Evolutionary conservation across 73 alveolate species (phyloP).

Genomic region (Paraurostyla sp.): DNA sequence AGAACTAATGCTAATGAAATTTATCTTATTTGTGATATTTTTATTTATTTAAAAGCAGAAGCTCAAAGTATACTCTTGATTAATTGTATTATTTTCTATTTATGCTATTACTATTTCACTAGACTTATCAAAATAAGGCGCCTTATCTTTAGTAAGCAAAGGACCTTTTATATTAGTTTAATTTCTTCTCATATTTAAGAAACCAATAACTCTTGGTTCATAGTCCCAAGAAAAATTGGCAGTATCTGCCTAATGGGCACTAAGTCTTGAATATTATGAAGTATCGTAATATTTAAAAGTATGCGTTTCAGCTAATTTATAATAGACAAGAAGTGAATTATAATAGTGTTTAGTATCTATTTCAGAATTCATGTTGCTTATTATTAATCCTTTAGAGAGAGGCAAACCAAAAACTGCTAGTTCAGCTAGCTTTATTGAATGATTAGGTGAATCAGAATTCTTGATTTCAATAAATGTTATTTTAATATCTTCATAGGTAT

Average conservation of each 20-base stretch:
- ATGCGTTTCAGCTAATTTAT: neutral
- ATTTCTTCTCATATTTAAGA: neutral
- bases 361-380: neutral
- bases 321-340: neutral
- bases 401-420: conserved; percentile 13
- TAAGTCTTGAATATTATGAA: neutral
- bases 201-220: neutral
- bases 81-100: neutral
- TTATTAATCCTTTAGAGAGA: neutral
- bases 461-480: neutral
- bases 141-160: neutral
- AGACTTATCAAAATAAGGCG: neutral
- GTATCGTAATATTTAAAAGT: neutral
- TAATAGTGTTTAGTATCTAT: neutral
- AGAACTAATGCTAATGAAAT: neutral
- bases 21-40: neutral
- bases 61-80: neutral
- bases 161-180: neutral
- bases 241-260: neutral
- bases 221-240: neutral
- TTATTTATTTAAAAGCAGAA: neutral
- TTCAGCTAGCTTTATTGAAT: neutral
- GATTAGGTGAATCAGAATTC: neutral
- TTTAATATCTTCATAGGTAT: neutral
- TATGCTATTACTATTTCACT: neutral